Evolutionary conservation across 2,329 filamentous ascomycete species (phyloP).

Genomic region (Lachnellula suecica): DNA sequence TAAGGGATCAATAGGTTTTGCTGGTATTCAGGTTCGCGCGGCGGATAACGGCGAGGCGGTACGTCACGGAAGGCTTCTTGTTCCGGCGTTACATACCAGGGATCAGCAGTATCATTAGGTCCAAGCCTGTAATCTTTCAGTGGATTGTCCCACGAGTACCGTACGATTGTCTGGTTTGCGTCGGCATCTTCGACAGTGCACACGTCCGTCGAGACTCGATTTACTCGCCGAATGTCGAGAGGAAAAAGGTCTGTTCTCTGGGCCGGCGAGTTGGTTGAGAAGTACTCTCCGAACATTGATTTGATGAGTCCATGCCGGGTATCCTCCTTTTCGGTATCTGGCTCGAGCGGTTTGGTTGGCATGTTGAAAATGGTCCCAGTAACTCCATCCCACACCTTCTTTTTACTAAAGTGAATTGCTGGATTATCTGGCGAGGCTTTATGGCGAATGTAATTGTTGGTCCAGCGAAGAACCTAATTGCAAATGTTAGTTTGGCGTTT

Average conservation of each 20-base stretch:
- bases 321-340: slow-evolving; percentile 1
- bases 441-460: slow-evolving; percentile 18
- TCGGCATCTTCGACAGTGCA: slow-evolving; percentile 1
- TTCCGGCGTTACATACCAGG: slow-evolving; percentile 24
- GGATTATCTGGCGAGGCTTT: no score
- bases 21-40: slow-evolving; percentile 1
- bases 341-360: slow-evolving; percentile 17
- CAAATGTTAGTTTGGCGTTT: neutral
- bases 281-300: slow-evolving; percentile 8
- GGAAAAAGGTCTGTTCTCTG: slow-evolving; percentile 20
- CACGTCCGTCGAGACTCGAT: neutral
- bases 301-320: slow-evolving; percentile 1
- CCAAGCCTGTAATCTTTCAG: slow-evolving; percentile 2
- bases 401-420: slow-evolving; percentile 13
- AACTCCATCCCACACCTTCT: slow-evolving; percentile 29
- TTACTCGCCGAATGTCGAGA: slow-evolving; percentile 28
- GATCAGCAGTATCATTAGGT: slow-evolving; percentile 18
- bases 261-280: neutral
- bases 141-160: slow-evolving; percentile 12
- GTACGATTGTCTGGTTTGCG: neutral
- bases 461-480: slow-evolving; percentile 17
- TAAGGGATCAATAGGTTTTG: slow-evolving; percentile 8
- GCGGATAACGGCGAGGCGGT: slow-evolving; percentile 21
- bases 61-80: slow-evolving; percentile 19
- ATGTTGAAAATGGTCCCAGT: slow-evolving; percentile 30